Base-by-base conservation (phyloP, 306 rosid species). In the Cotoneaster glaucophyllus region DNA sequence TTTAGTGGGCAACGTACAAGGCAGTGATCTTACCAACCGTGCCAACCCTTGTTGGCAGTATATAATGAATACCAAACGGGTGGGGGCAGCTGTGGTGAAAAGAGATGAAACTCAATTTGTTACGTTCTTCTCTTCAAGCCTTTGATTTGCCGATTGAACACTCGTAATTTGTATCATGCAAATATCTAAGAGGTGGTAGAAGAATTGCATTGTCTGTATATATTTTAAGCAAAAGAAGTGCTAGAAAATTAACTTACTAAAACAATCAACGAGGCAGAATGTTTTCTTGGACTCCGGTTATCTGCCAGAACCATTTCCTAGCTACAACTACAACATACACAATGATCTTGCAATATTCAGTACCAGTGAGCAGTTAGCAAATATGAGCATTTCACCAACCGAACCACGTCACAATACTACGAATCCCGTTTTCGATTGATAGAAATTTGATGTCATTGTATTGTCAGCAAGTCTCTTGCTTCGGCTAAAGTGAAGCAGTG, bases 341-440 rank as follows among this genome's bases (percentile, higher is more conserved):
- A 66, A 17, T 53, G 56, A 54, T 24, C 54, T 29, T 52, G 72
- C 17, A 45, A 50, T 31, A 4, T 74, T 52, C 43, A 12, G 34
- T 25, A 62, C 28, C 48, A 19, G 32, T 29, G 70, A 64, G 57
- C 64, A 32, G 63, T 56, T 4, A 54, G 25, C 64, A 56, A 79
- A 79, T 72, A 66, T n/a, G 52, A 78, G 56, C 66, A 74, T 18
- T 74, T 54, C 52, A 68, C 67, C 67, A 22, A 64, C 64, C n/a
- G 39, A 69, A 48, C 64, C 45, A 69, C 2, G 29, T 54, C 74
- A 26, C 26, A 19, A 54, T 29, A 12, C 21, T 41, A 29, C 66
- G 73, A 79, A 73, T 39, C 48, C 67, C 26, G 28, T 19, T 28
- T 54, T 71, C n/a, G 12, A 70, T 43, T 29, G 50, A 70, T 66